Evolutionary conservation across 1,284 basidiomycete genomes (phyloP), one percentile per base, ranked within the genome.

Genomic region (Leccinum angustisporum): DNA sequence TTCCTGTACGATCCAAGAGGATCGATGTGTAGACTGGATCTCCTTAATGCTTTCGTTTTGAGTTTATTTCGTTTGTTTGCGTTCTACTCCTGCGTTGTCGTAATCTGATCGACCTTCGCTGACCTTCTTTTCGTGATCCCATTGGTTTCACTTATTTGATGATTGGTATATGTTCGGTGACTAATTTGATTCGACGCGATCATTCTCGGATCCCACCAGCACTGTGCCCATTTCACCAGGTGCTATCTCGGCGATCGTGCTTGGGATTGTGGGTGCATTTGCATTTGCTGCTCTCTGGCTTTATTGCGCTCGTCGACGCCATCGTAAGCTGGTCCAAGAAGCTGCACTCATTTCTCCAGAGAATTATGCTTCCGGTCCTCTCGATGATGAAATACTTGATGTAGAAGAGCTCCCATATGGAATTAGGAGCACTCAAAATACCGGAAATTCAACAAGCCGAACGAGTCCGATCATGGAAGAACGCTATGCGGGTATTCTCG

Each of bases 261-360:
- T 73, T 10, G 74, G 73, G 30, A 58, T 74, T 14, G 52, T 66
- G 2, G 72, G 70, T 34, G 63, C 68, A 4, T 25, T 74, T 54
- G 66, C 65, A 13, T 75, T 75, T 38, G 63, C 65, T 2, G 59
- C 46, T 48, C 63, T 76, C 4, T 76, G 73, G 74, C 65, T 76
- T 21, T 73, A 73, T 40, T 73, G 74, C 21, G 72, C 72, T 50
- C 69, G 72, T 31, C 68, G 66, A 57, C 70, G 74, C 31, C 70
- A 70, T 61, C 74, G 65, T 34, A 57, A 59, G 43, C 60, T 74
- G 25, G 51, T 56, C 46, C 67, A 55, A 30, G 68, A 72, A 27
- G 61, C 69, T 48, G 53, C 58, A 8, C 30, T 64, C 14, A n/a
- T 61, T n/a, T 52, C 40, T 3, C 56, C 65, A 8, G 59, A 50